Base-by-base conservation (phyloP, 352 stramenopile genomes). In the Globisporangium uncinulatum region DNA sequence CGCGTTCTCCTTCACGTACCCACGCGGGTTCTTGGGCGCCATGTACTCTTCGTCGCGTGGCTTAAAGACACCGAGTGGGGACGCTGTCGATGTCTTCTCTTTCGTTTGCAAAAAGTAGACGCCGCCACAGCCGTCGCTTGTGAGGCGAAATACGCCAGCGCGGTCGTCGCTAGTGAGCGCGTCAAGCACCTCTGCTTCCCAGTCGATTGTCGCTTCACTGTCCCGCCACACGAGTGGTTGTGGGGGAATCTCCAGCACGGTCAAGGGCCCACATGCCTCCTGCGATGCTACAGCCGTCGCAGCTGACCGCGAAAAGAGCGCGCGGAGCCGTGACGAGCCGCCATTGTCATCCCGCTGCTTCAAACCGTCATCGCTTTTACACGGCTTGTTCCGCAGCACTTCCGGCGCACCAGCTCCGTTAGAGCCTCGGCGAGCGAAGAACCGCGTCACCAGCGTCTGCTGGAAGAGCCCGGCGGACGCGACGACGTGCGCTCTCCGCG, bases 1-100 rank as follows among this genome's bases (percentile, higher is more conserved):
- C 0, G 80, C 79, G 44, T 80, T 73, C 54, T 92, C 82, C 68
- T 89, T 84, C 34, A 98, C 82, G 57, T 98, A 98, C 6, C 93
- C 94, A 59, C 97, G 85, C 13, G 97, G 97, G 76, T 99, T 99
- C 77, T 99, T 98, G 39, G 95, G 89, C 2, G 96, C 96, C 79
- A 99, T 99, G 53, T 98, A 98, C 75, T 99, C 97, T 73, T 99
- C 97, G 64, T 99, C 96, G 15, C 91, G 78, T 7, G 97, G 97
- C 73, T 99, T 99, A 70, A 99, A 99, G 14, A 99, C 76, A 1
- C 75, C 85, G 15, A 95, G 62, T 2, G 78, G 66, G 20, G 58
- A 58, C 8, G 34, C 34, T 1, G 34, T 13, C 34, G 34, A 13
- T 4, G 56, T 63, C 54, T 76, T 70, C 34, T 56, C 51, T 32